A percentile compares a stretch with the other conserved stretches of the same genome.
Conservation (phyloP, 352 stramenopile genomes). For the Pythium plurisporium region DNA sequence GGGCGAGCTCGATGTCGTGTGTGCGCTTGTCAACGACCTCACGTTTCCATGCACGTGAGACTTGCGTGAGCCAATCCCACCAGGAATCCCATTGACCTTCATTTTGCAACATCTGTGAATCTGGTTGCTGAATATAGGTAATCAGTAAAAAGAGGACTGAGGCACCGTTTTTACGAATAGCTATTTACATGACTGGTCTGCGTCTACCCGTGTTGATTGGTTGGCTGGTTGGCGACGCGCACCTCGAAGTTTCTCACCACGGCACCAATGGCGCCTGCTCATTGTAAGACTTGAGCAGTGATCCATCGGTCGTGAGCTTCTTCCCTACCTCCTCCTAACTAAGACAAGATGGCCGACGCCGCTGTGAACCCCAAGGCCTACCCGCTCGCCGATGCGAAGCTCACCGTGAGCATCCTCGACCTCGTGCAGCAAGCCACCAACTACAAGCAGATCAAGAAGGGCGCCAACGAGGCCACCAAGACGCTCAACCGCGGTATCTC, state of each 20-base stretch:
- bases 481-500: slow-evolving; percentile 99
- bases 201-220: slow-evolving; percentile 12
- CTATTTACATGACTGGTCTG: slow-evolving; percentile 7
- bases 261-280: background rate
- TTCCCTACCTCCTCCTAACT: slow-evolving; percentile 4
- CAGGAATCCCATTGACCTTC: background rate
- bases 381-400: slow-evolving; percentile 96
- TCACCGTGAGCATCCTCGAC: slow-evolving; percentile 98
- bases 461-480: slow-evolving; percentile 99
- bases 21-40: slow-evolving; percentile 10
- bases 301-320: slow-evolving; percentile 89
- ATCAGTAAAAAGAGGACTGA: slow-evolving; percentile 8
- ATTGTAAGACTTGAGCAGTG: slow-evolving; percentile 53
- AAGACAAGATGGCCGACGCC: slow-evolving; percentile 62
- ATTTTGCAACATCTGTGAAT: background rate
- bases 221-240: slow-evolving; percentile 19
- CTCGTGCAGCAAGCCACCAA: slow-evolving; percentile 99
- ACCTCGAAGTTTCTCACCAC: slow-evolving; percentile 18
- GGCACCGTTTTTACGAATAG: slow-evolving; percentile 8
- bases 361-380: slow-evolving; percentile 96
- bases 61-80: background rate
- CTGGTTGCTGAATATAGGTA: background rate
- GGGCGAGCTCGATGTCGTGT: background rate
- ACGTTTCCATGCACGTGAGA: slow-evolving; percentile 19
- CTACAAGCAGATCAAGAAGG: slow-evolving; percentile 99